Conservation (phyloP, 2,329 filamentous ascomycete genomes). For the Sporothrix inflata region DNA sequence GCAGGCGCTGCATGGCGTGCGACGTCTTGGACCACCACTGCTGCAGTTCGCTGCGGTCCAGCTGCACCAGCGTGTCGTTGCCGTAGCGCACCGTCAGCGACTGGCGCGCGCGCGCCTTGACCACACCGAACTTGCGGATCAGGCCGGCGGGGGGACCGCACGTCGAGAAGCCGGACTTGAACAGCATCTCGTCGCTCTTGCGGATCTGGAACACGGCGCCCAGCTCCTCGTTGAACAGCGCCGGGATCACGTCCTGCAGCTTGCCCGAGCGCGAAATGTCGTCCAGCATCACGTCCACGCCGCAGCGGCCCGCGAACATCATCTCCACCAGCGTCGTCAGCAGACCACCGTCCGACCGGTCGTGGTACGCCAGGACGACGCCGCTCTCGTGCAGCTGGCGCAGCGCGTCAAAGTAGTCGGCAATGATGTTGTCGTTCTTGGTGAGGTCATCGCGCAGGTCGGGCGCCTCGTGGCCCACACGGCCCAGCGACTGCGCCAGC, state of each 20-base stretch:
- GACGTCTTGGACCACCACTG: conserved; percentile 88
- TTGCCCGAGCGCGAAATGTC: conserved; percentile 65
- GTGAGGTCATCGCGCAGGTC: conserved; percentile 71
- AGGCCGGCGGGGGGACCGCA: conserved; percentile 81
- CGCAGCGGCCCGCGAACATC: conserved; percentile 96
- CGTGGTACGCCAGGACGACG: conserved; percentile 87
- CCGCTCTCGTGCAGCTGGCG: conserved; percentile 62
- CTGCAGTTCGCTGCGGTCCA: conserved; percentile 74
- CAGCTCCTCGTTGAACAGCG: conserved; percentile 94
- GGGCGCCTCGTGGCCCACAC: conserved; percentile 81
- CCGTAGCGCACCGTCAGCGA: conserved; percentile 75
- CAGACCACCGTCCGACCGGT: conserved; percentile 89
- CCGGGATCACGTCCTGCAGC: conserved; percentile 68
- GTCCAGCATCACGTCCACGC: conserved; percentile 83
- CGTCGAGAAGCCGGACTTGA: conserved; percentile 88
- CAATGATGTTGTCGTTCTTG: conserved; percentile 37
- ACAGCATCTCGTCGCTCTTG: conserved; percentile 79
- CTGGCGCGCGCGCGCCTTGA: conserved; percentile 71
- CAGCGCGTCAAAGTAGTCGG: conserved; percentile 90
- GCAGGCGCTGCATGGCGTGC: conserved; percentile 84
- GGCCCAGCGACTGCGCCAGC: conserved; percentile 83
- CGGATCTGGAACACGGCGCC: conserved; percentile 95
- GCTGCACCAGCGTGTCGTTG: conserved; percentile 67
- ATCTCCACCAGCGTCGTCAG: conserved; percentile 92
- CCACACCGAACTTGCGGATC: conserved; percentile 80